A percentile compares a stretch with the other conserved stretches of the same genome.
Conservation (phyloP, 2,329 filamentous ascomycete species). For the Alternaria sp. region DNA sequence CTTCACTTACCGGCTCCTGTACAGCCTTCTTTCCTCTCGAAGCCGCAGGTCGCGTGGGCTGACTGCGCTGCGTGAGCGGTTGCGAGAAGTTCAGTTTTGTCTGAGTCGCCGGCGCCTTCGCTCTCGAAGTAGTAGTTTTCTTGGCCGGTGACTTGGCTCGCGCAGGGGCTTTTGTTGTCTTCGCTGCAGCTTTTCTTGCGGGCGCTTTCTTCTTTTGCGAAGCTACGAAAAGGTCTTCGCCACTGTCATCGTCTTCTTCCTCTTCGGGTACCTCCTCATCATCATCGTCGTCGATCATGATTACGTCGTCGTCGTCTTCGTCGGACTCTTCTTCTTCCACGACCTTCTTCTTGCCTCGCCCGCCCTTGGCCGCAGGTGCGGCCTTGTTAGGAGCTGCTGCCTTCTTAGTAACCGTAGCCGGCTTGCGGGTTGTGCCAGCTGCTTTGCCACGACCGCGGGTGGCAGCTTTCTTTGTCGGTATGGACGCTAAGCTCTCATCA, state of each 20-base stretch:
- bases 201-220: conserved; percentile 38
- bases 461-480: conserved; percentile 48
- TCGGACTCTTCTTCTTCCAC: conserved; percentile 52
- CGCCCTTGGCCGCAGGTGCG: conserved; percentile 42
- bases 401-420: conserved; percentile 39
- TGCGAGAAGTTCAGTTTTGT: conserved; percentile 53
- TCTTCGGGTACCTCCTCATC: conserved; percentile 43
- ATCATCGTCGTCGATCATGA: conserved; percentile 55
- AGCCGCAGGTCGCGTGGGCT: conserved; percentile 30
- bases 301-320: conserved; percentile 47
- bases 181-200: conserved; percentile 34
- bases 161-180: conserved; percentile 18
- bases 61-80: conserved; percentile 42
- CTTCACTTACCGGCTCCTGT: conserved; percentile 50
- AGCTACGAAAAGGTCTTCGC: conserved; percentile 52
- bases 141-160: conserved; percentile 35
- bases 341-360: conserved; percentile 50
- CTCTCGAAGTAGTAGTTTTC: conserved; percentile 28
- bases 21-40: conserved; percentile 36
- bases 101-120: conserved; percentile 41
- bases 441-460: conserved; percentile 56
- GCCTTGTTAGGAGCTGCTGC: conserved; percentile 41
- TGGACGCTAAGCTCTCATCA: conserved; percentile 36
- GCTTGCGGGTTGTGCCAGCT: conserved; percentile 44
- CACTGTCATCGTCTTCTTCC: conserved; percentile 53